Conservation (phyloP, 108 stramenopile genomes). For the Skeletonema tropicum region DNA sequence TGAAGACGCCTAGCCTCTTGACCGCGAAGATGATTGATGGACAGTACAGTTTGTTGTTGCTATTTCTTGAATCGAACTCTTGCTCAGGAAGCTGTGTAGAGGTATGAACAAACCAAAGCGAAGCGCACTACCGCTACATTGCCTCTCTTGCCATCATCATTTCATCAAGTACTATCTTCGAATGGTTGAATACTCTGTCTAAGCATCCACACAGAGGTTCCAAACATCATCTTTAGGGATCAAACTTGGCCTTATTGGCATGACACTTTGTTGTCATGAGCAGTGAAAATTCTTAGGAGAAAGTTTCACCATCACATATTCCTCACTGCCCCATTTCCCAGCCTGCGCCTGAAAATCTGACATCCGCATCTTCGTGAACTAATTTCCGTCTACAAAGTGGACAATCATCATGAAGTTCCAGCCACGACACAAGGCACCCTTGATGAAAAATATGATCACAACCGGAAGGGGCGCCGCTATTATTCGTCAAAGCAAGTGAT, state of each 20-base stretch:
- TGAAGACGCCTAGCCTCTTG: no score
- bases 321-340: slow-evolving; percentile 17
- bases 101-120: background rate
- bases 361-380: slow-evolving; percentile 42
- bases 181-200: slow-evolving; percentile 39
- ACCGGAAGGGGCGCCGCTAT: slow-evolving; percentile 5
- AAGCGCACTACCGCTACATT: background rate
- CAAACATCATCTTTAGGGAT: slow-evolving; percentile 13
- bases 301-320: background rate
- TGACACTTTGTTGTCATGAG: slow-evolving; percentile 54
- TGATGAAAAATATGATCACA: slow-evolving; percentile 55
- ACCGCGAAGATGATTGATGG: no score
- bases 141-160: slow-evolving; percentile 49
- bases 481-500: background rate
- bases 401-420: slow-evolving; percentile 45
- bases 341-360: slow-evolving; percentile 32
- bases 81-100: background rate
- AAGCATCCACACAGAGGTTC: slow-evolving; percentile 13
- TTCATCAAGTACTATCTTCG: slow-evolving; percentile 66
- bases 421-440: slow-evolving; percentile 44
- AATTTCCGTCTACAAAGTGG: slow-evolving; percentile 48
- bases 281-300: slow-evolving; percentile 31
- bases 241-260: slow-evolving; percentile 45
- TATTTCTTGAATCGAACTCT: no score
- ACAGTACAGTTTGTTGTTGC: no score